Conservation (phyloP, 169 alveolate species). For the Eimeria praecox region DNA sequence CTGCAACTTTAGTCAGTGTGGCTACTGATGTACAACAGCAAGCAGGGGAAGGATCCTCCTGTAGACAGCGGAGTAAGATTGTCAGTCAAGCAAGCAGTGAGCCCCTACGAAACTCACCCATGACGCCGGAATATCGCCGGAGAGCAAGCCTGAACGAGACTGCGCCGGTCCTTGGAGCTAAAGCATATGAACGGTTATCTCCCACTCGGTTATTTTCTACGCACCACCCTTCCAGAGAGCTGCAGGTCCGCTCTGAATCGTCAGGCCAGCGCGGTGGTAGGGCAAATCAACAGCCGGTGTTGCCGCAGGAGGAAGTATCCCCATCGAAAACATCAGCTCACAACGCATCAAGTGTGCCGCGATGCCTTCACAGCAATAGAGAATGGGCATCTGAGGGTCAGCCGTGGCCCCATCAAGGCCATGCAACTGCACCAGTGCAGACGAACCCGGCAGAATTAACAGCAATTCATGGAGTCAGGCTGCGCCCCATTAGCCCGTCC, state of each 20-base stretch:
- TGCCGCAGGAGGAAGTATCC: neutral
- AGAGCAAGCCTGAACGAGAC: conserved; percentile 14
- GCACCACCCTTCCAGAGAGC: conserved; percentile 2
- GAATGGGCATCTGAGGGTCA: conserved; percentile 49
- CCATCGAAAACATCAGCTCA: neutral
- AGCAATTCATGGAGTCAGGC: conserved; percentile 1
- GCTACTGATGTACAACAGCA: neutral
- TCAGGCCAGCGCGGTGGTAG: neutral
- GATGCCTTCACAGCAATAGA: conserved; percentile 15
- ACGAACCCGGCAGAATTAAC: neutral
- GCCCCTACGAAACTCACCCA: neutral
- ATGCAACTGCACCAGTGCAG: conserved; percentile 6
- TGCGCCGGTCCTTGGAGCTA: neutral
- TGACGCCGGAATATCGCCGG: conserved; percentile 13
- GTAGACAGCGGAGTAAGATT: neutral
- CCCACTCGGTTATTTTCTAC: neutral
- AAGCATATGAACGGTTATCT: neutral
- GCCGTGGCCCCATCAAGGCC: neutral
- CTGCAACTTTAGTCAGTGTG: conserved; percentile 18
- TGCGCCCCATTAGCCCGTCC: conserved; percentile 59
- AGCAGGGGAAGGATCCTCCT: neutral
- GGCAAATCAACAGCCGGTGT: neutral
- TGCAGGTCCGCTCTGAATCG: neutral
- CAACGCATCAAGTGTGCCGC: neutral
- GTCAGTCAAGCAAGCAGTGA: conserved; percentile 31